Evolutionary conservation across 2,329 filamentous ascomycete species (phyloP), one percentile per base, ranked within the genome.

Genomic region (Aspergillus clavatus): DNA sequence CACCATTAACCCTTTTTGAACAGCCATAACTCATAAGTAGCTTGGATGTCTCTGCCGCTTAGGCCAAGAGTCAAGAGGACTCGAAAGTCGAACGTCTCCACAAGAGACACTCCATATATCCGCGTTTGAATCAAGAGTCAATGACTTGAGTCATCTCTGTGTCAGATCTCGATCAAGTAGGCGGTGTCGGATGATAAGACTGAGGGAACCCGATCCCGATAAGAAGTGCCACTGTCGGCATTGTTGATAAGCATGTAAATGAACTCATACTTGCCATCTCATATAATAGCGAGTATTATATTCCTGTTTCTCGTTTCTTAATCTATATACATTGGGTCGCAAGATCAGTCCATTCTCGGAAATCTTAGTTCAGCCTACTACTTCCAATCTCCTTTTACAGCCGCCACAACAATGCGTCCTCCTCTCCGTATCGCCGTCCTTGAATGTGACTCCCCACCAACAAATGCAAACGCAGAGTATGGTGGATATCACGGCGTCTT

Each of bases 371-470:
- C n/a, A 24, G 8, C 23, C 23, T 7, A 11, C 4, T 19, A 35
- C 26, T 42, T 18, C 19, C 28, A 38, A 10, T 10, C 21, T 36
- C 26, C 18, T 38, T 21, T 18, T 36, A 23, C 23, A 16, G 26
- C 10, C 24, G 23, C 35, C 21, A 3, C 16, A 33, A 52, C 39
- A 31, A 71, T 71, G 67, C 57, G 50, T 35, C 47, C 59, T 12
- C 79, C 80, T 23, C 71, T 91, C 55, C 84, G 87, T 45, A 84
- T 96, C 68, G 89, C 90, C 38, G 79, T 97, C 56, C 82, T 97
- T 55, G 88, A 95, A 75, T 85, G 87, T 73, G 91, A 95, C 69
- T 86, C 80, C 1, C 89, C 89, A 1, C 74, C 86, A 40, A 78
- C 81, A 1, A 68, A 77, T 35, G 80, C 84, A 28, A 72, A 79